Base-by-base conservation (phyloP, 768 basidiomycete genomes). In the Boletellus emodensis region DNA sequence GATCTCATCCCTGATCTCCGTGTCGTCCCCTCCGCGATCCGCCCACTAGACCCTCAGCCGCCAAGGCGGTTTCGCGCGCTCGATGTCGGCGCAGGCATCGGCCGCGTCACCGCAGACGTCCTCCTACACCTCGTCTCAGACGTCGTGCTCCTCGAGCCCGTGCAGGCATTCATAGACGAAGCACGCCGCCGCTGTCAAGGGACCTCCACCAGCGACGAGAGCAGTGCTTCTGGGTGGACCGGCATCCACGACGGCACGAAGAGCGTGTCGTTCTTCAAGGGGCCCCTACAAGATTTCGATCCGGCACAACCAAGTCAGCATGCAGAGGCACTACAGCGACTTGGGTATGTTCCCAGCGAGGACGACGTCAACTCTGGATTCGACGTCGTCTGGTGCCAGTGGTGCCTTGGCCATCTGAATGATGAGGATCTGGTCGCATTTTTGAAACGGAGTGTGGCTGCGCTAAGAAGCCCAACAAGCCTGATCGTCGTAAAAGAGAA, bases 321-420 rank as follows among this genome's bases (percentile, higher is more conserved):
- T 35, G 72, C 72, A 4, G 75, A 67, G 34, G 75, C 80, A 52
- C 64, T 87, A 24, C 87, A 83, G 44, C 81, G 87, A 13, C 72
- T 92, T 6, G 90, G 90, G 3, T 81, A 79, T 62, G 69, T 69
- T n/a, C 74, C 77, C 35, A 79, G 74, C 36, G 77, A 77, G 20
- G 81, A 78, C 44, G 79, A 80, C 32, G 64, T 72, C n/a, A 67
- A 75, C 17, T 70, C 75, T 39, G 80, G 80, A 1, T 97, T 93
- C 69, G 95, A 99, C 68, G 80, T 94, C 46, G 79, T 95, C 50
- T 94, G 91, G 94, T 91, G 90, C 61, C 95, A 99, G 67, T 98
- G 95, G 95, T 95, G 94, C 72, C 77, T 97, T 14, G 90, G 91
- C 2, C 90, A 94, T 72, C 75, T 96, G 51, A 80, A 75, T 48